Evolutionary conservation across 305 asterid species (phyloP).

Genomic region (Rubia balearica): DNA sequence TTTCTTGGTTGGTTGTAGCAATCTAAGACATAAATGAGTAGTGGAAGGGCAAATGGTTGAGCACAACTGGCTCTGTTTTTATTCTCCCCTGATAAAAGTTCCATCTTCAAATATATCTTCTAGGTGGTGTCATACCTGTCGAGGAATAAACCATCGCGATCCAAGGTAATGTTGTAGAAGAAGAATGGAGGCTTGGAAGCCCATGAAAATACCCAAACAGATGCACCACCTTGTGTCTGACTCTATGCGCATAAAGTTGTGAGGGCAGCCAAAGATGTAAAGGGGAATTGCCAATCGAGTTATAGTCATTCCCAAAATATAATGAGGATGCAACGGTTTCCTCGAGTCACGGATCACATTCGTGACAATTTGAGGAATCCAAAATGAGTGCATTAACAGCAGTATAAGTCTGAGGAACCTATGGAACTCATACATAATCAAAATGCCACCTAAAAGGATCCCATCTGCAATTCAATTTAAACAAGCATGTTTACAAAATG

Average conservation of each 20-base stretch:
- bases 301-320: conserved; percentile 74
- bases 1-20: not conserved
- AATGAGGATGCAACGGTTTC: conserved; percentile 93
- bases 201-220: conserved; percentile 64
- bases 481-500: not conserved
- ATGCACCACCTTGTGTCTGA: conserved; percentile 72
- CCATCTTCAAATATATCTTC: not conserved
- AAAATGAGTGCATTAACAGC: conserved; percentile 81
- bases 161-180: conserved; percentile 92
- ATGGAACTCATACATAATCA: conserved; percentile 86
- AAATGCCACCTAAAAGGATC: conserved; percentile 82
- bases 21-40: conserved; percentile 3
- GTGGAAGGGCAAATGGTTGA: not conserved
- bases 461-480: conserved; percentile 62
- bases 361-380: conserved; percentile 88
- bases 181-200: conserved; percentile 68
- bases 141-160: conserved; percentile 93
- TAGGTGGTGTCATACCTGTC: conserved; percentile 50
- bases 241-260: conserved; percentile 92
- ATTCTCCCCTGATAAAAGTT: not conserved
- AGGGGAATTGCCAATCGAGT: conserved; percentile 85
- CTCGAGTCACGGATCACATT: conserved; percentile 83
- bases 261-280: conserved; percentile 86
- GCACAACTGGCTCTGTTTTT: not conserved
- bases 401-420: conserved; percentile 62